Conservation (phyloP, 148 eudicot genomes). For the Bassia scoparia region DNA sequence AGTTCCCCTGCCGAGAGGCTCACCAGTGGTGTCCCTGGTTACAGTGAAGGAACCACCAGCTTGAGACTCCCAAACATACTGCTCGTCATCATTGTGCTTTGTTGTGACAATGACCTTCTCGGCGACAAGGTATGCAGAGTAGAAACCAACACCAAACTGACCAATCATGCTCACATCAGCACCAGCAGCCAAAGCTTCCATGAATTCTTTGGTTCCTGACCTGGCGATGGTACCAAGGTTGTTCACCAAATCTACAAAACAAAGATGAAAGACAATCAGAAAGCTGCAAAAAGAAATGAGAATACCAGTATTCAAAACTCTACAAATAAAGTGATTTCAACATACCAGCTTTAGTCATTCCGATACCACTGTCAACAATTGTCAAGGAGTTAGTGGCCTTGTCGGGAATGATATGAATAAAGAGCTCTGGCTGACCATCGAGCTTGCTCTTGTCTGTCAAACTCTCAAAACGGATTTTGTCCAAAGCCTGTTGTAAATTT, state of each 20-base stretch:
- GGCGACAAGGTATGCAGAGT: constrained; percentile 75
- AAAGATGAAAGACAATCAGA: neutral
- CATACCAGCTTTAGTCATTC: constrained; percentile 77
- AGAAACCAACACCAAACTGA: constrained; percentile 74
- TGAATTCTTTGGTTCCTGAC: constrained; percentile 76
- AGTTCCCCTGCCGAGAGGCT: constrained; percentile 69
- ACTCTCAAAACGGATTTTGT: constrained; percentile 62
- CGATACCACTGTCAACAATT: constrained; percentile 74
- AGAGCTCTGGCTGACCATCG: constrained; percentile 63
- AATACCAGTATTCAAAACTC: neutral
- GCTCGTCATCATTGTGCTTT: constrained; percentile 80
- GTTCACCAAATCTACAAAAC: constrained; percentile 66
- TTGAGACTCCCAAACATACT: constrained; percentile 71
- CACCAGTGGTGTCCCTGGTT: constrained; percentile 68
- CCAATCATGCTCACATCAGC: constrained; percentile 89
- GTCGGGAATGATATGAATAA: constrained; percentile 65
- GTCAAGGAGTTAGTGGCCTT: constrained; percentile 57
- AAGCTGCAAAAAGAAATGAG: neutral
- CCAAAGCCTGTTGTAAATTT: constrained; percentile 38
- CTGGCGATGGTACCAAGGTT: constrained; percentile 74
- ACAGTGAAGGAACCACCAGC: constrained; percentile 83
- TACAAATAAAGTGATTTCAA: neutral
- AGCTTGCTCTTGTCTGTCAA: constrained; percentile 73
- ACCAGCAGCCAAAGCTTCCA: constrained; percentile 86
- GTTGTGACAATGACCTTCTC: constrained; percentile 77